Evolutionary conservation across 2,329 filamentous ascomycete species (phyloP).

Genomic region (Aschersonia sp.): DNA sequence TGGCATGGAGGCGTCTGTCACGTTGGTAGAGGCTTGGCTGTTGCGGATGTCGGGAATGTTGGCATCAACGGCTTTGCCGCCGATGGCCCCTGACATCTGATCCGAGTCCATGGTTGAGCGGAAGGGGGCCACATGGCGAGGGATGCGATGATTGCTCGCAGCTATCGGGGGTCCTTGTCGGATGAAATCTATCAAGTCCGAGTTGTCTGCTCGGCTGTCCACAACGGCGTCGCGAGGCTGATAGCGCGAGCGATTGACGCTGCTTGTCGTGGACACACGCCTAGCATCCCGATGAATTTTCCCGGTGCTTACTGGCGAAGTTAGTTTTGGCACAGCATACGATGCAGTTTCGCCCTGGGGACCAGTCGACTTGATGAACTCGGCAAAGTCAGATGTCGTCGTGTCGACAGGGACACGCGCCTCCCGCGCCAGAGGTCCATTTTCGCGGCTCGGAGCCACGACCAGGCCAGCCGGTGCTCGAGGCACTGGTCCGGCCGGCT

Average conservation of each 20-base stretch:
- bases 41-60: constrained; percentile 39
- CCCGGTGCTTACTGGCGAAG: constrained; percentile 13
- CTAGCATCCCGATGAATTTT: constrained; percentile 24
- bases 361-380: constrained; percentile 79
- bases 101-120: constrained; percentile 77
- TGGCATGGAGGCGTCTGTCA: constrained; percentile 42
- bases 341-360: constrained; percentile 36
- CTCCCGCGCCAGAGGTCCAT: constrained; percentile 44
- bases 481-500: constrained; percentile 8
- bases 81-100: constrained; percentile 43
- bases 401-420: constrained; percentile 58
- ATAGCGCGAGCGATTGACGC: constrained; percentile 33
- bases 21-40: constrained; percentile 40
- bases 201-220: constrained; percentile 51
- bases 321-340: constrained; percentile 19
- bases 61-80: constrained; percentile 42
- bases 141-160: constrained; percentile 54
- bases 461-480: constrained; percentile 10
- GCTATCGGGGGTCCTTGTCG: constrained; percentile 62
- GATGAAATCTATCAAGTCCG: constrained; percentile 92
- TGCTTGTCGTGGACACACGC: constrained; percentile 23
- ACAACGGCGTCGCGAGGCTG: constrained; percentile 60
- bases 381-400: constrained; percentile 68
- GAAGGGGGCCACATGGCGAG: constrained; percentile 73
- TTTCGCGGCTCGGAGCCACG: constrained; percentile 9